A percentile compares a stretch with the other conserved stretches of the same genome.
Conservation (phyloP, 495 filamentous ascomycete genomes). For the Lophiotrema nucula region DNA sequence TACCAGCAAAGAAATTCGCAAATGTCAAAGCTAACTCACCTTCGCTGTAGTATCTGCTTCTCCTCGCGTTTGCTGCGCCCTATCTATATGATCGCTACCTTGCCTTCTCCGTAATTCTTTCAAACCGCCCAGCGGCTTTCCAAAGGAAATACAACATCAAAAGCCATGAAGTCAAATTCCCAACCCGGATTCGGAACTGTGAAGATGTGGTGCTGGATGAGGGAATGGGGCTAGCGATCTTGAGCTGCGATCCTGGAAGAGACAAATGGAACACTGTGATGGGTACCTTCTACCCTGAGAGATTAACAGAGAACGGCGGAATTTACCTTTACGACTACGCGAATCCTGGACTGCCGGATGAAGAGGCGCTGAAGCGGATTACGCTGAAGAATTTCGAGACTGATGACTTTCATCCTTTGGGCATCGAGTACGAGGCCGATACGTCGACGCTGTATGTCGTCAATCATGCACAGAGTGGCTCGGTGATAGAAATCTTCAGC, state of each 20-base stretch:
- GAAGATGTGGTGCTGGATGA: constrained; percentile 46
- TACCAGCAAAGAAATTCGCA: too few relatives aligned
- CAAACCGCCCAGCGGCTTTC: constrained; percentile 19
- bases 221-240: constrained; percentile 39
- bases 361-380: constrained; percentile 31
- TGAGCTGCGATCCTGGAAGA: constrained; percentile 47
- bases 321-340: constrained; percentile 45
- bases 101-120: constrained; percentile 1
- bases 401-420: constrained; percentile 48
- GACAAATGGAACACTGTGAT: constrained; percentile 53
- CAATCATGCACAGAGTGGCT: constrained; percentile 32
- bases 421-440: constrained; percentile 44
- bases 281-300: constrained; percentile 38
- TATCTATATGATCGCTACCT: constrained; percentile 30
- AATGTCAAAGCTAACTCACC: too few relatives aligned
- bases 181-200: constrained; percentile 46
- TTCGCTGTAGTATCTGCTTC: constrained; percentile 10
- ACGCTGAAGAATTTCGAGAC: constrained; percentile 39
- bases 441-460: constrained; percentile 42
- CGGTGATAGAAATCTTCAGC: constrained; percentile 34
- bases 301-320: constrained; percentile 35
- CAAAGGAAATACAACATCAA: constrained; percentile 13
- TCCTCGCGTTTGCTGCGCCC: constrained; percentile 16
- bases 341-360: constrained; percentile 18
- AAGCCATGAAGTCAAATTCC: constrained; percentile 29